A percentile compares a stretch with the other conserved stretches of the same genome.
Conservation (phyloP, 106 monocot genomes). For the Dendrobium huoshanense region DNA sequence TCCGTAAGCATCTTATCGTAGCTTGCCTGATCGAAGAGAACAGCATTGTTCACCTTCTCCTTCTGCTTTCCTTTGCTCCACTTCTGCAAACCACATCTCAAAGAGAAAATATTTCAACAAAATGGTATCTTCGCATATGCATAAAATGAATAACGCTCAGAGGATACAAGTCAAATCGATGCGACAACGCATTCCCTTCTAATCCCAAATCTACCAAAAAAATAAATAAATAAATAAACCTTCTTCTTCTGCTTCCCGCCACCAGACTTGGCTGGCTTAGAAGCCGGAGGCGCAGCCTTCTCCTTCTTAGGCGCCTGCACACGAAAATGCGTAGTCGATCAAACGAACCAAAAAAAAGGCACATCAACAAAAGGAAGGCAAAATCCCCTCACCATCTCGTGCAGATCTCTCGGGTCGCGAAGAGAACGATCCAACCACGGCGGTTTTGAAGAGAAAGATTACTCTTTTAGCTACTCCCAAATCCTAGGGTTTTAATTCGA, state of each 20-base stretch:
- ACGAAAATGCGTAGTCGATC: neutral
- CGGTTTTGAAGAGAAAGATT: too few species aligned
- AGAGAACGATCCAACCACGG: too few species aligned
- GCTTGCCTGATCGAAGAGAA: slow-evolving; percentile 21
- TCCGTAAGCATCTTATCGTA: slow-evolving; percentile 30
- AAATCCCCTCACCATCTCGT: too few species aligned
- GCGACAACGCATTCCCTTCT: too few species aligned
- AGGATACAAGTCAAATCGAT: too few species aligned
- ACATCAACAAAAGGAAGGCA: too few species aligned
- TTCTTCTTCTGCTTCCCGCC: slow-evolving; percentile 42
- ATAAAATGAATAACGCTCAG: too few species aligned
- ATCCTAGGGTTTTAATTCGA: too few species aligned
- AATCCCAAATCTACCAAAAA: too few species aligned
- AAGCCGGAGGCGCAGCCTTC: slow-evolving; percentile 31
- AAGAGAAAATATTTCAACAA: neutral
- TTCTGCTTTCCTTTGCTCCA: slow-evolving; percentile 35
- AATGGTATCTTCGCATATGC: neutral
- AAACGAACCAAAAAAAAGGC: neutral
- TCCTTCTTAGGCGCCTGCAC: slow-evolving; percentile 33
- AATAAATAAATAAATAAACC: neutral
- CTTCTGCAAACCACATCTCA: slow-evolving; percentile 7
- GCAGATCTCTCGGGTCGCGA: too few species aligned
- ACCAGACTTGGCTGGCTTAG: slow-evolving; percentile 33
- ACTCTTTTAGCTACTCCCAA: too few species aligned
- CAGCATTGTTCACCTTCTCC: slow-evolving; percentile 28